Conservation (phyloP, 164 flowering plant genomes). For the Dillenia suffruticosa region DNA sequence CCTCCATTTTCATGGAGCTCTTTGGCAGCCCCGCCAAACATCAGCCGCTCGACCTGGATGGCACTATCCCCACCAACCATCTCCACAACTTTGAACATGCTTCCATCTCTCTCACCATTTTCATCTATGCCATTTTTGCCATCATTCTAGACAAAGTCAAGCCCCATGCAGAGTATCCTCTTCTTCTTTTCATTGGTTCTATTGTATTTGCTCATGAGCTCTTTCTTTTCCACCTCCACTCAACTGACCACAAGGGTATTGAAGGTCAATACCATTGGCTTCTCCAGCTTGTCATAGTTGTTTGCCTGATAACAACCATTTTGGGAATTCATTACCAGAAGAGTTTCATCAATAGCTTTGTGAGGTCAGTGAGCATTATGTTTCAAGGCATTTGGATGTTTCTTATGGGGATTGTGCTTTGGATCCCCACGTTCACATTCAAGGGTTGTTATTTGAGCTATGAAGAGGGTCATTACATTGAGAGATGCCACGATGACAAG, state of each 20-base stretch:
- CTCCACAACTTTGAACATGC: conserved; percentile 43
- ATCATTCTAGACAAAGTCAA: conserved; percentile 24
- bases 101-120: conserved; percentile 27
- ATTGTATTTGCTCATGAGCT: conserved; percentile 65
- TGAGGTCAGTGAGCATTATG: conserved; percentile 57
- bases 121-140: conserved; percentile 25
- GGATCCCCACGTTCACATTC: conserved; percentile 57
- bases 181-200: conserved; percentile 44
- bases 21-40: conserved; percentile 27
- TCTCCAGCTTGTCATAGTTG: conserved; percentile 32
- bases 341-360: conserved; percentile 61
- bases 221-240: conserved; percentile 61
- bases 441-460: conserved; percentile 58
- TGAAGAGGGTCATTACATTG: conserved; percentile 62
- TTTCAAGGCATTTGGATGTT: conserved; percentile 78
- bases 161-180: conserved; percentile 21
- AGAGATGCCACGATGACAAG: conserved; percentile 40
- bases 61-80: conserved; percentile 34
- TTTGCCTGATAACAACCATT: conserved; percentile 49
- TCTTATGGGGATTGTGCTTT: conserved; percentile 67
- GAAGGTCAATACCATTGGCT: conserved; percentile 60
- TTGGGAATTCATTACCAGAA: conserved; percentile 41
- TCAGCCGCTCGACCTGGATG: conserved; percentile 30
- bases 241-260: conserved; percentile 53
- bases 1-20: conserved; percentile 32